These are phyloP conservation scores for Hypericum perforatum DNA, from an alignment of 345 rosid species.

Conservation along the genomic window DNA sequence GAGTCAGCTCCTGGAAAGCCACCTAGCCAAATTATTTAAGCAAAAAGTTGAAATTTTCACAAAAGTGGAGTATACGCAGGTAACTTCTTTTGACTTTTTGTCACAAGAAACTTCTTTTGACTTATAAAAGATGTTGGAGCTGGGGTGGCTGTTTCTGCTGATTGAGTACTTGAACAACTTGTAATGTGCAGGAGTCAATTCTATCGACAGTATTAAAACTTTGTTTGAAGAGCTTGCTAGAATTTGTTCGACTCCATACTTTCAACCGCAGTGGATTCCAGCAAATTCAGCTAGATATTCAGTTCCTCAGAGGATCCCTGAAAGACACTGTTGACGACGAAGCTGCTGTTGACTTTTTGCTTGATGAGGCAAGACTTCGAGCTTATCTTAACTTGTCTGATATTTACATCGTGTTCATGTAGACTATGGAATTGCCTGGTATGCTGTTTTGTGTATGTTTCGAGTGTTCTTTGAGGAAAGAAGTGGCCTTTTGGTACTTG, in stretches of 20 bases:
- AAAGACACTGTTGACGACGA: slow-evolving; percentile 73
- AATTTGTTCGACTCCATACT: slow-evolving; percentile 86
- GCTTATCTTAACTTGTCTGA: too few relatives aligned
- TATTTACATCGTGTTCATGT: too few relatives aligned
- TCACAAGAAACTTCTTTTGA: too few relatives aligned
- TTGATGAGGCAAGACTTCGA: slow-evolving; percentile 52
- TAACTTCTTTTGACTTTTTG: slow-evolving; percentile 15
- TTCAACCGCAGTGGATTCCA: slow-evolving; percentile 95
- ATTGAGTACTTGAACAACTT: slow-evolving; percentile 8
- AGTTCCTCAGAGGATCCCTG: slow-evolving; percentile 63
- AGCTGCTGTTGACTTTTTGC: slow-evolving; percentile 83
- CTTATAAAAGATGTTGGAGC: not conserved
- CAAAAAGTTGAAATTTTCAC: slow-evolving; percentile 97
- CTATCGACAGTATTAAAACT: slow-evolving; percentile 60
- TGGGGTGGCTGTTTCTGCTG: not conserved
- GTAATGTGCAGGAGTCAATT: slow-evolving; percentile 71
- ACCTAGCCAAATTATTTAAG: slow-evolving; percentile 95
- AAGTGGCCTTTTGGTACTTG: not conserved
- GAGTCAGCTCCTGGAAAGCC: slow-evolving; percentile 97
- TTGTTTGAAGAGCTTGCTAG: slow-evolving; percentile 87
- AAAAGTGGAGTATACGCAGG: slow-evolving; percentile 92
- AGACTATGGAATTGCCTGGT: not conserved
- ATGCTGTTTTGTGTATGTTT: not conserved
- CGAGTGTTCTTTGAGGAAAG: too few relatives aligned
- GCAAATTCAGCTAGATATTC: slow-evolving; percentile 95